Conservation (phyloP, 768 basidiomycete genomes). For the Amanita pseudoporphyria region DNA sequence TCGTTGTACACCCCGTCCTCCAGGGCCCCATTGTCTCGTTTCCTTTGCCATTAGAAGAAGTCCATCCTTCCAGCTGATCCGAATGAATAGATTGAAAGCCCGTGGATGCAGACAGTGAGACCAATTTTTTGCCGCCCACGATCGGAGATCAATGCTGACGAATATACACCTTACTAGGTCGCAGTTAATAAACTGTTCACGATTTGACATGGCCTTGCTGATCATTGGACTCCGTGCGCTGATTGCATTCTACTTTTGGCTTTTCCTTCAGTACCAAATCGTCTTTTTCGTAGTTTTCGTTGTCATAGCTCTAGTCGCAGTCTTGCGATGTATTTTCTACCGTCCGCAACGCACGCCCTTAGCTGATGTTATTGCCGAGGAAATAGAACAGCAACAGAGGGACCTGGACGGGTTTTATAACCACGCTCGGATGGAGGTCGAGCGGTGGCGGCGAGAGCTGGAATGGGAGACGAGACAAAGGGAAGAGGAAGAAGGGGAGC, state of each 20-base stretch:
- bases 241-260: neutral
- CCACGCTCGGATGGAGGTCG: neutral
- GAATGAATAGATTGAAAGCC: too few relatives aligned
- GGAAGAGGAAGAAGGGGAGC: neutral
- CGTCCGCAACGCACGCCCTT: neutral
- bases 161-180: neutral
- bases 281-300: neutral
- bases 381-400: neutral
- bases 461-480: neutral
- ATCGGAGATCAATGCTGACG: too few relatives aligned
- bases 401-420: neutral
- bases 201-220: neutral
- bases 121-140: too few relatives aligned
- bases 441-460: neutral
- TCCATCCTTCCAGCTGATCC: too few relatives aligned
- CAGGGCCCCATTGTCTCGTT: too few relatives aligned
- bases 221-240: neutral
- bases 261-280: neutral
- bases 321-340: neutral
- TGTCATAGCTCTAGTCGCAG: neutral
- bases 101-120: too few relatives aligned
- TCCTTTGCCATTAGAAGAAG: too few relatives aligned
- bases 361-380: neutral
- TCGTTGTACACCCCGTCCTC: too few relatives aligned
- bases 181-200: neutral